Percentiles rank a stretch among this genome's conserved stretches.
These are phyloP conservation scores for Psilocybe cubensis DNA, from an alignment of 768 basidiomycete species.

Conservation along the genomic window DNA sequence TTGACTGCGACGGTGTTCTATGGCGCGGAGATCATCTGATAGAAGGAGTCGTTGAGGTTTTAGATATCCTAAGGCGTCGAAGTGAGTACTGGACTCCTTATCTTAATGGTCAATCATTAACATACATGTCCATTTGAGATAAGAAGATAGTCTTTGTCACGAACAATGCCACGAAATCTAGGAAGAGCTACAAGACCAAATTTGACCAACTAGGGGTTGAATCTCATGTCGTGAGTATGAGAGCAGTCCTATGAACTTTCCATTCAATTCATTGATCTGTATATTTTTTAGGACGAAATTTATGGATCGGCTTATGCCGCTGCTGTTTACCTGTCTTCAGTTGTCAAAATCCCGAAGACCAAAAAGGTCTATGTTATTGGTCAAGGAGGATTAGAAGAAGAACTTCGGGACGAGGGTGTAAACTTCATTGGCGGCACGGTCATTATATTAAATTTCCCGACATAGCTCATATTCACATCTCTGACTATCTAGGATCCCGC, in stretches of 20 bases:
- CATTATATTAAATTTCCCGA: neutral
- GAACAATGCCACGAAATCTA: conserved; percentile 95
- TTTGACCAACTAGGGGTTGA: conserved; percentile 90
- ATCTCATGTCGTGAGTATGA: conserved; percentile 73
- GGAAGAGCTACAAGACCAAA: conserved; percentile 85
- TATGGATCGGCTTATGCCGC: conserved; percentile 90
- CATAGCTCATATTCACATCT: conserved; percentile 1
- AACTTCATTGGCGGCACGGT: conserved; percentile 85
- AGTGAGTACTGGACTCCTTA: conserved; percentile 50
- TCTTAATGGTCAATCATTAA: conserved; percentile 11
- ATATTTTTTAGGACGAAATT: conserved; percentile 78
- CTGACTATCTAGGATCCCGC: conserved; percentile 66
- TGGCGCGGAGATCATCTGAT: conserved; percentile 86
- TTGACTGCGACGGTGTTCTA: conserved; percentile 95
- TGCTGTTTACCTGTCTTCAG: conserved; percentile 79
- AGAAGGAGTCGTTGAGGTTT: conserved; percentile 77
- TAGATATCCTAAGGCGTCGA: conserved; percentile 69
- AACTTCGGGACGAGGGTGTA: conserved; percentile 87
- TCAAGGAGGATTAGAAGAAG: conserved; percentile 89
- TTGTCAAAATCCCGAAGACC: conserved; percentile 85
- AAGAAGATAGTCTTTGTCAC: conserved; percentile 93
- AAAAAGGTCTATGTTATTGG: conserved; percentile 98
- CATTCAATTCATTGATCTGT: neutral
- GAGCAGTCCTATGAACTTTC: conserved; percentile 3
- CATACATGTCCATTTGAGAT: conserved; percentile 42